Base-by-base conservation (phyloP, 495 filamentous ascomycete genomes). In the Penicillium psychrofluorescens region DNA sequence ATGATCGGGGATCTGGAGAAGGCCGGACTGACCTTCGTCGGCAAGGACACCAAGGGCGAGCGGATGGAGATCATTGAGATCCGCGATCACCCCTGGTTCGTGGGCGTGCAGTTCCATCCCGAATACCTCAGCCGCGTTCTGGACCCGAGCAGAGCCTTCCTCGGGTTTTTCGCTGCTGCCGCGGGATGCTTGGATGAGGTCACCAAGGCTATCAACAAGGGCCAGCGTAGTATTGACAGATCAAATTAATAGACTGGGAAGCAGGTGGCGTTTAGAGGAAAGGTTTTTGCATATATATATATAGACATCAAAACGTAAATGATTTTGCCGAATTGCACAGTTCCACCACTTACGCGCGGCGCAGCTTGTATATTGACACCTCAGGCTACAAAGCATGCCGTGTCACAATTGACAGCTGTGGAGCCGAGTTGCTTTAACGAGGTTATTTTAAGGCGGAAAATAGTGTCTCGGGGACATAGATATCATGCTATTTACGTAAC, bases 11-110 rank as follows among this genome's bases (percentile, higher is more conserved):
- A 34, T 1, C 43, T 74, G 13, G 56, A 65, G 39, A 45, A 58
- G n/a, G 59, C 55, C 7, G 68, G 68, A 9, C 46, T 72, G 27
- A 46, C 52, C 7, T 73, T 73, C 41, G 55, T 73, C n/a, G 87
- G 87, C 36, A 91, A 88, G 62, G 92, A 97, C 63, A 82, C 86
- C 46, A 77, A 68, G 41, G 87, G 88, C 30, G 76, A 84, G 61
- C 81, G 91, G 8, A 92, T 96, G 88, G 92, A 97, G 71, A 76
- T 92, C 42, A 67, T 96, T 16, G 92, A 98, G 66, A 62, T 96
- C 40, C 80, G 78, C 58, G 86, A 95, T 45, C 92, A 98, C 60
- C 85, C 86, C 1, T 98, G 79, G 74, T 98, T 83, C 58, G 86
- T 98, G 12, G 92, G 82, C 45, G 87, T 92, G 13, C 88, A 94